phyloP scores from a whole-genome alignment of 805 yeast species.

The Kuraishia borneana region DNA sequence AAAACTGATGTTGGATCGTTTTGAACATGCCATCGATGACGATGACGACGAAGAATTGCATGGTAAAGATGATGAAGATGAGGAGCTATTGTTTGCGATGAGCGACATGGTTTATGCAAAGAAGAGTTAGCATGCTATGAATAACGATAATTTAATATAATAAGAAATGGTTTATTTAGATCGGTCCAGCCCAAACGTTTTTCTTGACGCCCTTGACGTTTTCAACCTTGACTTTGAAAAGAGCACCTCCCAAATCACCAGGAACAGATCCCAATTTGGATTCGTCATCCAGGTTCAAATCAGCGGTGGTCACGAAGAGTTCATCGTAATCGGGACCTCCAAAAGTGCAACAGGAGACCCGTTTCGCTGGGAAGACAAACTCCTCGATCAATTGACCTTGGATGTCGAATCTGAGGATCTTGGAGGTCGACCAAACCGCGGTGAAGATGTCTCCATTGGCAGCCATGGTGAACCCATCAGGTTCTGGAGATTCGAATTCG shows the following conservation, averaged over 20 bases:
- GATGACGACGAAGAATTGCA: constrained; percentile 12
- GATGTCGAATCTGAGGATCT: constrained; percentile 41
- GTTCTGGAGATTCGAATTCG: constrained; percentile 37
- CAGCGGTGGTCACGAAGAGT: constrained; percentile 60
- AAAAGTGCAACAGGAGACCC: constrained; percentile 56
- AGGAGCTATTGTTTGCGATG: constrained; percentile 59
- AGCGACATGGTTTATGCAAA: constrained; percentile 53
- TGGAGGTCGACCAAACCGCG: constrained; percentile 54
- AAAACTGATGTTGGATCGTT: neutral
- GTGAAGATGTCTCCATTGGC: constrained; percentile 43
- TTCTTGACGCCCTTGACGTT: constrained; percentile 22
- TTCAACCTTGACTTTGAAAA: constrained; percentile 33
- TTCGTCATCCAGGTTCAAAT: constrained; percentile 29
- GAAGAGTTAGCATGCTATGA: too few species aligned
- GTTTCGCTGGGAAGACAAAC: constrained; percentile 43
- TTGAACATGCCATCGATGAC: constrained; percentile 20
- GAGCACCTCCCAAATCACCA: constrained; percentile 47
- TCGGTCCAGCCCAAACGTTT: constrained; percentile 13
- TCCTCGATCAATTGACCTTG: constrained; percentile 40
- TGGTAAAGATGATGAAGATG: constrained; percentile 44
- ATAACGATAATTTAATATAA: too few species aligned
- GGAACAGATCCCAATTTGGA: constrained; percentile 15
- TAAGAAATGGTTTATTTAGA: too few species aligned
- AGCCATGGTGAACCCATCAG: constrained; percentile 71
- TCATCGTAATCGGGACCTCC: constrained; percentile 52